These are phyloP conservation scores for Jacaranda mimosifolia DNA, from an alignment of 257 asterid genomes.

Conservation along the genomic window DNA sequence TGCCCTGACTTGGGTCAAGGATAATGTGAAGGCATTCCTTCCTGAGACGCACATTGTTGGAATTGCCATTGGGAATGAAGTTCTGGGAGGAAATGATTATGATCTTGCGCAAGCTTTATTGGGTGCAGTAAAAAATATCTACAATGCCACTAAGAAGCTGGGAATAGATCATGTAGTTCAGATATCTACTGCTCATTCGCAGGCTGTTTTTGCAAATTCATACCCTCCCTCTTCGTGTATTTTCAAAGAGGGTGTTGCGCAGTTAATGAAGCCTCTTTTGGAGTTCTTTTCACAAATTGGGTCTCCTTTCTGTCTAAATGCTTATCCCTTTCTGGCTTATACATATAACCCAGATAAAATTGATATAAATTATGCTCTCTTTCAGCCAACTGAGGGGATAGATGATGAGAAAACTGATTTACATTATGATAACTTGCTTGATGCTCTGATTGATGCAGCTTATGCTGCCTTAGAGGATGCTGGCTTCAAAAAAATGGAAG, in stretches of 20 bases:
- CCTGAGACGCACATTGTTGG: constrained; percentile 90
- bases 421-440: constrained; percentile 92
- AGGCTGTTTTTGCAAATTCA: constrained; percentile 74
- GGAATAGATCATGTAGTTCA: constrained; percentile 69
- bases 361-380: constrained; percentile 90
- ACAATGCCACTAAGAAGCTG: constrained; percentile 74
- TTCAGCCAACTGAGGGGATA: constrained; percentile 72
- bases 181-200: constrained; percentile 86
- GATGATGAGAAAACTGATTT: constrained; percentile 67
- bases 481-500: constrained; percentile 82
- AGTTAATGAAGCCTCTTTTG: constrained; percentile 89
- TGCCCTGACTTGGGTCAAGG: constrained; percentile 89
- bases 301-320: constrained; percentile 93
- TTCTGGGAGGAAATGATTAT: constrained; percentile 63
- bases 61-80: constrained; percentile 88
- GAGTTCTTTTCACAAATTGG: constrained; percentile 73
- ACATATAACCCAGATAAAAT: constrained; percentile 66
- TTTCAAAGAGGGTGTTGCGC: constrained; percentile 69
- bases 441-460: constrained; percentile 97
- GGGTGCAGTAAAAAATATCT: constrained; percentile 76
- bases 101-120: constrained; percentile 64
- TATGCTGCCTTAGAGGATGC: constrained; percentile 88
- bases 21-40: constrained; percentile 79
- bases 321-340: constrained; percentile 93
- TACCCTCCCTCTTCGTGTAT: constrained; percentile 93